Conservation (phyloP, 257 asterid species). For the Scutellaria galericulata region DNA sequence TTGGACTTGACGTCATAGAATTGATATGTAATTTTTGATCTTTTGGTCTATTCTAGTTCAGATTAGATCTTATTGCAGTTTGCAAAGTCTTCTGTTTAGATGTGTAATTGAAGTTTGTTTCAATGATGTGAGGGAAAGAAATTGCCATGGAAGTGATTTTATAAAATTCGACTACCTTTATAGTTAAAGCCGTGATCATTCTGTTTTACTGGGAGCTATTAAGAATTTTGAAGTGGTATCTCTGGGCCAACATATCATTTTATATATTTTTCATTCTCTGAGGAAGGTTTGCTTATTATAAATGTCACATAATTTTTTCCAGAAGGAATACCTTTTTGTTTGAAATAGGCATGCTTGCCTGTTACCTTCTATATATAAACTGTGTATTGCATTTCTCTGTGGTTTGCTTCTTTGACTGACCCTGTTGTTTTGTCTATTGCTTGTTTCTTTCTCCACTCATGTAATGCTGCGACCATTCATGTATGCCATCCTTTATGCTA, state of each 20-base stretch:
- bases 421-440: neutral
- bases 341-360: too few relatives aligned
- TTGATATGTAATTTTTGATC: neutral
- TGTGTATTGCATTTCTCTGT: neutral
- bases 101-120: constrained; percentile 3
- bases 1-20: neutral
- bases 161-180: neutral
- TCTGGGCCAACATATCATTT: neutral
- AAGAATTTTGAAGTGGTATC: neutral
- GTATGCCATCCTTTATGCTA: neutral
- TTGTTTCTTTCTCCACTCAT: neutral
- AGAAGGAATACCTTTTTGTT: too few relatives aligned
- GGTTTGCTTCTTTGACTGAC: neutral
- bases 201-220: neutral
- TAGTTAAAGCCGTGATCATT: neutral
- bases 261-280: neutral
- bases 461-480: neutral
- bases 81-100: neutral
- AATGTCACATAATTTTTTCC: too few relatives aligned
- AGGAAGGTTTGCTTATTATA: too few relatives aligned
- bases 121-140: neutral
- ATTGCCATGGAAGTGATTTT: neutral
- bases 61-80: neutral
- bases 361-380: neutral
- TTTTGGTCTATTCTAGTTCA: neutral